Evolutionary conservation across 1,284 basidiomycete species (phyloP).

Genomic region (Melampsora abietis-canadensis): DNA sequence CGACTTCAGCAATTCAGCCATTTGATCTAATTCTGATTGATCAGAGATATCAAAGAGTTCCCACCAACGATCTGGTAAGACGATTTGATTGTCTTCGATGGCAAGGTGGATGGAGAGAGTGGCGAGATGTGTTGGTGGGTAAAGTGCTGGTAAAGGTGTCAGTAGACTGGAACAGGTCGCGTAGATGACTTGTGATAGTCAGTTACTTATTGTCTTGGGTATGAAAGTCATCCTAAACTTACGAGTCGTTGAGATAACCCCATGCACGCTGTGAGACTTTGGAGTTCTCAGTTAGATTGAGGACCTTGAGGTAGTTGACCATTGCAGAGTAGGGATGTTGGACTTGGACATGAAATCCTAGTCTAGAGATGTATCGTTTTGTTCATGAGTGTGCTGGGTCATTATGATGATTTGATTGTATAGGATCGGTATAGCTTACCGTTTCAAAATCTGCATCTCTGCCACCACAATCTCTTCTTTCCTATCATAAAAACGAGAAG

Average conservation of each 20-base stretch:
- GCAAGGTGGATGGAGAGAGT: conserved; percentile 50
- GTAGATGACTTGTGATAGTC: background rate
- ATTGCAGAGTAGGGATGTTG: conserved; percentile 89
- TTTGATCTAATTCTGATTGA: conserved; percentile 48
- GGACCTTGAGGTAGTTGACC: conserved; percentile 87
- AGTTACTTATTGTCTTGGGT: background rate
- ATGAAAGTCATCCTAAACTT: conserved; percentile 35
- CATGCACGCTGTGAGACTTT: conserved; percentile 52
- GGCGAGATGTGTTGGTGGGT: conserved; percentile 50
- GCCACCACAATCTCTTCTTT: conserved; percentile 86
- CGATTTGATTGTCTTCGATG: conserved; percentile 28
- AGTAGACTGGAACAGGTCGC: conserved; percentile 46
- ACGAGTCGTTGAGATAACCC: conserved; percentile 55
- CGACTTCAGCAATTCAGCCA: conserved; percentile 44
- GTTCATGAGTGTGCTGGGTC: conserved; percentile 66
- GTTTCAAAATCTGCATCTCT: conserved; percentile 96
- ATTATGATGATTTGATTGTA: background rate
- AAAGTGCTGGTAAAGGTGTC: conserved; percentile 49
- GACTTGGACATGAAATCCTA: conserved; percentile 58
- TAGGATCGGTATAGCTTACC: conserved; percentile 53
- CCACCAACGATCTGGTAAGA: conserved; percentile 53
- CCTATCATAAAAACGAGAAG: conserved; percentile 74
- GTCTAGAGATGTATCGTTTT: conserved; percentile 39
- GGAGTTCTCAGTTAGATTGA: conserved; percentile 62
- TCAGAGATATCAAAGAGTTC: conserved; percentile 53